Conservation (phyloP, 306 rosid genomes). For the Ochetophila trinervis region DNA sequence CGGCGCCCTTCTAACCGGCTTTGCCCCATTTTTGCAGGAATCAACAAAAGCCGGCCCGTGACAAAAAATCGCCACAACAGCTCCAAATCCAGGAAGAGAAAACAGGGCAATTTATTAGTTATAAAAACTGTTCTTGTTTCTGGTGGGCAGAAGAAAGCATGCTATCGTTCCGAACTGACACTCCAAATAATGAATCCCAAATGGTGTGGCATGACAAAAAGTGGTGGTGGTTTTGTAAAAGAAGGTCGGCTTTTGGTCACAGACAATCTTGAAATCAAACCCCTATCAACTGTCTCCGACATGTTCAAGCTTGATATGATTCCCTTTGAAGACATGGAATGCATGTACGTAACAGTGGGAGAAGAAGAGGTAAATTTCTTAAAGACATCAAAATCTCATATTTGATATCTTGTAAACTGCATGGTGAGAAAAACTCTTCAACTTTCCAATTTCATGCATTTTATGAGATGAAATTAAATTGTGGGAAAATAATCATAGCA, state of each 20-base stretch:
- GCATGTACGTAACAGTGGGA: slow-evolving; percentile 3
- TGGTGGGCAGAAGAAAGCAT: slow-evolving; percentile 2
- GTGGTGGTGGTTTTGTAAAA: slow-evolving; percentile 18
- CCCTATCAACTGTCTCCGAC: slow-evolving; percentile 7
- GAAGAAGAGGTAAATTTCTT: neutral
- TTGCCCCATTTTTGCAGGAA: too few species aligned
- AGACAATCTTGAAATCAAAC: slow-evolving; percentile 1
- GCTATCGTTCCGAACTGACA: neutral
- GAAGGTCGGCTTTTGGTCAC: slow-evolving; percentile 10
- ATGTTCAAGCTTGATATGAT: slow-evolving; percentile 6
- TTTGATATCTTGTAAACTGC: too few species aligned
- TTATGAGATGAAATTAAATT: too few species aligned
- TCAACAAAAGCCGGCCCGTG: too few species aligned
- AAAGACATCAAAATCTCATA: too few species aligned
- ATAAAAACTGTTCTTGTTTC: neutral
- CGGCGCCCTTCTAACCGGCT: too few species aligned
- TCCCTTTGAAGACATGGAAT: slow-evolving; percentile 4
- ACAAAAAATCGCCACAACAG: too few species aligned
- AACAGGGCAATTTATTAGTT: neutral
- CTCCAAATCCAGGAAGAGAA: neutral
- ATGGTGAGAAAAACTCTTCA: too few species aligned
- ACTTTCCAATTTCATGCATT: neutral
- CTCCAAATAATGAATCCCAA: slow-evolving; percentile 16
- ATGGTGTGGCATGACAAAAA: neutral
- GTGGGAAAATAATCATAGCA: too few species aligned